Base-by-base conservation (phyloP, 2,329 filamentous ascomycete genomes). In the Fusarium burgessii region DNA sequence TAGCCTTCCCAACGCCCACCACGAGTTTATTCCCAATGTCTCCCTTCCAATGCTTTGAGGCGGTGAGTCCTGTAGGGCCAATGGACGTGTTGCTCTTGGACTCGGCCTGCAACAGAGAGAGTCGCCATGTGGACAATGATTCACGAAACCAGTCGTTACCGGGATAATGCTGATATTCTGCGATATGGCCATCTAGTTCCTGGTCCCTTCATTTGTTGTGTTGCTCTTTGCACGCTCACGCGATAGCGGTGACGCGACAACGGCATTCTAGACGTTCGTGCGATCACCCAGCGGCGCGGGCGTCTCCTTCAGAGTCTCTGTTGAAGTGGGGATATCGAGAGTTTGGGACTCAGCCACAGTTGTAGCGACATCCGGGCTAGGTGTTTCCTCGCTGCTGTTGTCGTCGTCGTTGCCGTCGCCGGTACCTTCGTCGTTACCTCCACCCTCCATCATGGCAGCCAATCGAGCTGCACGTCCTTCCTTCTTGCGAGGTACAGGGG, bases 401-500 rank as follows among this genome's bases (percentile, higher is more conserved):
- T 79, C 78, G 58, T 85, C 82, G 25, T 79, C 78, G 17, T 43
- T n/a, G 8, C 27, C 38, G 14, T 46, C 51, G 3, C 35, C 29
- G 15, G 29, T 55, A 23, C 52, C 58, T 23, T 74, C 70, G 42
- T 66, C 82, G 58, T 85, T 82, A 35, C 79, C 79, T 62, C 85
- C 83, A 20, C 80, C 78, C 64, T 85, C 83, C 82, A 86, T 84
- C 81, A 87, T 84, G 33, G 85, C 84, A 14, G 85, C 85, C 25
- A 87, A 77, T 18, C 86, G 83, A 41, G 86, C 85, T n/a, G 86
- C 86, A 11, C 86, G 83, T 36, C 86, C 86, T 78, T 87, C 86
- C 73, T 87, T 87, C 78, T 87, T 87, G 46, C 86, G 82, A 33
- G 86, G 86, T 15, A 87, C 82, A 8, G 86, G 86, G 15, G 85